These are phyloP conservation scores for Phytophthora capsici DNA, from an alignment of 352 stramenopile species.

Conservation along the genomic window DNA sequence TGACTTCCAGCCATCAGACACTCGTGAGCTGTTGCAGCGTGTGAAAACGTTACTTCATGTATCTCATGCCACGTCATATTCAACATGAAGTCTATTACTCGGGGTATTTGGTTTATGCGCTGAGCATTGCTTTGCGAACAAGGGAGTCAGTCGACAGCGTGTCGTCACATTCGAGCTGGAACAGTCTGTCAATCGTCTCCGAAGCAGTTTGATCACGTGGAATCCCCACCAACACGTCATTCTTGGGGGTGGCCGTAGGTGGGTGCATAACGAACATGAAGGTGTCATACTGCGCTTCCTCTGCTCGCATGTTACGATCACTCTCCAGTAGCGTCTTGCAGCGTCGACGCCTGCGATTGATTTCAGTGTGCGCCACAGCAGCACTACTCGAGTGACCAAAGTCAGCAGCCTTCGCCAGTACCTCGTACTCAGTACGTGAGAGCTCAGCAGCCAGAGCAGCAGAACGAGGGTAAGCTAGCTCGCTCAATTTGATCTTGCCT, in stretches of 20 bases:
- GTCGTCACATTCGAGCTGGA: conserved; percentile 40
- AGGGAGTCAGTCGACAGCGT: conserved; percentile 32
- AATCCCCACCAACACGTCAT: conserved; percentile 81
- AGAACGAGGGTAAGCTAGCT: conserved; percentile 68
- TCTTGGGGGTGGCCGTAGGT: conserved; percentile 75
- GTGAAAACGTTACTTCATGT: conserved; percentile 29
- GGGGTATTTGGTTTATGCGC: conserved; percentile 6
- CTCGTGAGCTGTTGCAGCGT: conserved; percentile 52
- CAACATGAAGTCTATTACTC: conserved; percentile 15
- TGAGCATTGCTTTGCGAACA: conserved; percentile 35
- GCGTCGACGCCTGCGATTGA: conserved; percentile 60
- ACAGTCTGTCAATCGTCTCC: conserved; percentile 13
- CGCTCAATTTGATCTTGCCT: conserved; percentile 78
- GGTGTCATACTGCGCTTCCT: conserved; percentile 64
- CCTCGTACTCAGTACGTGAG: conserved; percentile 73
- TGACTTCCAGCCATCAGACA: conserved; percentile 47
- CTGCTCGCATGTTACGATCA: conserved; percentile 71
- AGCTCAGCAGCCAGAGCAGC: conserved; percentile 44
- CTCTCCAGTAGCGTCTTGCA: conserved; percentile 87
- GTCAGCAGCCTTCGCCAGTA: conserved; percentile 79
- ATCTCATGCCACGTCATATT: not conserved
- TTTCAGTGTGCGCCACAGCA: conserved; percentile 48
- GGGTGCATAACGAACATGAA: conserved; percentile 87
- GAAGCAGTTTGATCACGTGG: conserved; percentile 28
- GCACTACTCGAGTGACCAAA: conserved; percentile 63